Evolutionary conservation across 2,329 filamentous ascomycete genomes (phyloP).

Genomic region (Alternaria incomplexa): DNA sequence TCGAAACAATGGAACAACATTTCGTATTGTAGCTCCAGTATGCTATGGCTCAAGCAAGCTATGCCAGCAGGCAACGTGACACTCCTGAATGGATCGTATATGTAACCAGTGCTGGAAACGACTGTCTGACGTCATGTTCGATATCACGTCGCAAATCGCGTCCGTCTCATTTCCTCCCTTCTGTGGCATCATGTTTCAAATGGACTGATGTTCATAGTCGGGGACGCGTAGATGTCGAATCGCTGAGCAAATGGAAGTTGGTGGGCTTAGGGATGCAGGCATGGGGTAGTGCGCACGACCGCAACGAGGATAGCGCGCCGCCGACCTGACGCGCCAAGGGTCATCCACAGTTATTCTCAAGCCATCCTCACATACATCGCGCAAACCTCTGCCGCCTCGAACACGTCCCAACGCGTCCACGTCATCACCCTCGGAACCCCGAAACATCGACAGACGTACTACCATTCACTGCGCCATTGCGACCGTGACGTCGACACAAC

Average conservation of each 20-base stretch:
- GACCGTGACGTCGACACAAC: conserved; percentile 1
- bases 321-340: conserved; percentile 11
- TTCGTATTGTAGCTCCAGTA: neutral
- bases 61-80: neutral
- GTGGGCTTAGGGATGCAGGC: neutral
- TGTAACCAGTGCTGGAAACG: neutral
- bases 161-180: neutral
- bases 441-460: neutral
- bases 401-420: conserved; percentile 8
- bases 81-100: neutral
- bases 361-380: conserved; percentile 1
- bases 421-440: neutral
- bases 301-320: conserved; percentile 5
- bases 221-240: conserved; percentile 1
- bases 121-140: conserved; percentile 15
- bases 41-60: neutral
- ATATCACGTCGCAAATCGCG: conserved; percentile 1
- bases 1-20: neutral
- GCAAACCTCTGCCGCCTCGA: neutral
- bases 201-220: neutral
- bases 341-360: conserved; percentile 12
- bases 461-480: neutral
- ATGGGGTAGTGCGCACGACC: conserved; percentile 3
- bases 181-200: neutral
- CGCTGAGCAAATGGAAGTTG: neutral